Evolutionary conservation across 2,329 filamentous ascomycete genomes (phyloP), one percentile per base, ranked within the genome.

Genomic region (Endothia cerciana): DNA sequence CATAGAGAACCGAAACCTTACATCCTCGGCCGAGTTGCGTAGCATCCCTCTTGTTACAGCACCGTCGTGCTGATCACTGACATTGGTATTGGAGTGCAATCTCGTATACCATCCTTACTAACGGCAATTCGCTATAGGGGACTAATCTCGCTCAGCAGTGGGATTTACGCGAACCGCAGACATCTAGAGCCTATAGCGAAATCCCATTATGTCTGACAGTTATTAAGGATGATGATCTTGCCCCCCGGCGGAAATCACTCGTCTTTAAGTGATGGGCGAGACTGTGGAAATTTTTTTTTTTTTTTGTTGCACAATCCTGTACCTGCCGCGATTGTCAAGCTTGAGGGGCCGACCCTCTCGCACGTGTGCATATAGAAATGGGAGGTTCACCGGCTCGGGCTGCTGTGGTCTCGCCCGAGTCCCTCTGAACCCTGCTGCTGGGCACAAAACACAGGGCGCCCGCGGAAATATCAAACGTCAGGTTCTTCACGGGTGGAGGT

Each of bases 371-470:
- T 28, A 36, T 55, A 36, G 4, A 55, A 7, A 55, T 55, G 51
- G 30, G 17, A n/a, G n/a, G n/a, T n/a, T n/a, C 10, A 13, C 11
- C 28, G 22, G 47, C 1, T 51, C 47, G 47, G 25, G 2, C 47
- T 51, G 47, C 47, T 51, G 22, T 11, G 17, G 5, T 51, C 47
- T 51, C 47, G 47, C 25, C 25, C 47, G 47, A 51, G 13, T 51
- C 47, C 13, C 45, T 4, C 22, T 5, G 10, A 10, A 22, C 45
- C 47, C 13, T 51, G 49, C 13, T 15, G 38, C 40, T 53, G 47
- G 53, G 62, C 62, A 43, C 43, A 59, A 38, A 59, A 30, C 43
- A 49, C 30, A 59, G 43, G 62, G 62, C 62, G 55, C 38, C 2
- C 22, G 30, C 17, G 33, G 45, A 17, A n/a, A 38, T 38, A 59